Conservation (phyloP, 1,139 yeast genomes). For the Lodderomyces beijingensis region DNA sequence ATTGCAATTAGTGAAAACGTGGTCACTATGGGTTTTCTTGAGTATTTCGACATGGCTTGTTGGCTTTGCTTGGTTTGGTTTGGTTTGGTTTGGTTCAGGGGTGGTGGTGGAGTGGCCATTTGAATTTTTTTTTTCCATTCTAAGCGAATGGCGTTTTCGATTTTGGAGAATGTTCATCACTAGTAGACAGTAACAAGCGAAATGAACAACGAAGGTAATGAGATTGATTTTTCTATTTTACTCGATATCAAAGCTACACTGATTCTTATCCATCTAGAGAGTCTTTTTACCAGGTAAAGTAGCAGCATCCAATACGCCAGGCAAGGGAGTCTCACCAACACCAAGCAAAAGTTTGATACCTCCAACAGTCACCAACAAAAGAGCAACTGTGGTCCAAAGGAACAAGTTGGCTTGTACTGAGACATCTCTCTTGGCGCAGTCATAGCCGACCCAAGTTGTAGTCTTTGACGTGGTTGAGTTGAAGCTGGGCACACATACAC, state of each 20-base stretch:
- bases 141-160: no score
- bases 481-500: constrained; percentile 53
- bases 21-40: constrained; percentile 23
- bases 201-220: no score
- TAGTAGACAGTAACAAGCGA: no score
- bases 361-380: constrained; percentile 42
- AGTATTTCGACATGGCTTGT: constrained; percentile 2
- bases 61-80: no score
- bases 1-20: constrained; percentile 22
- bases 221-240: no score
- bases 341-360: constrained; percentile 52
- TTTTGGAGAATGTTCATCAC: no score
- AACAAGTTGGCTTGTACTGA: constrained; percentile 61
- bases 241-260: no score
- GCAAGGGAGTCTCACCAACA: constrained; percentile 58
- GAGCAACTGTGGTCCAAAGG: constrained; percentile 57
- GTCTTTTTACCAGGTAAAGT: constrained; percentile 36
- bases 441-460: constrained; percentile 62
- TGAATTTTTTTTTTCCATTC: no score
- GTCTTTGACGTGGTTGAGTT: constrained; percentile 46
- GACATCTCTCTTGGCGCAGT: constrained; percentile 64
- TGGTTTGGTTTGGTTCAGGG: no score
- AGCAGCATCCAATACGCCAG: constrained; percentile 65
- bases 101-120: no score
- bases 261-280: constrained; percentile 3